Percentiles rank a stretch among this genome's conserved stretches.
These are phyloP conservation scores for Misopates orontium DNA, from an alignment of 257 asterid genomes.

Conservation along the genomic window DNA sequence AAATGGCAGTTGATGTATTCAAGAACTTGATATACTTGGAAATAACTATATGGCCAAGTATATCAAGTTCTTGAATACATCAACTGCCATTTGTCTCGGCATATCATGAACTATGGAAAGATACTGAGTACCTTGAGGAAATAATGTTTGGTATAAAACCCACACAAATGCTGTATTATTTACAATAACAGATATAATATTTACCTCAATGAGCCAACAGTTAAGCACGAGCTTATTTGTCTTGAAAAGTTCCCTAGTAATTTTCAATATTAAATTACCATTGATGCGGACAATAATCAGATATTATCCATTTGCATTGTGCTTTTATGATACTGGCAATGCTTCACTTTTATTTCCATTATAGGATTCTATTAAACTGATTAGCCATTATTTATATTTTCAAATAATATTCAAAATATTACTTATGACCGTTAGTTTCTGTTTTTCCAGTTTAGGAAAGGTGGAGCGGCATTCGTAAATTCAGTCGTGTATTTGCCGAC, in stretches of 20 bases:
- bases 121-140: constrained; percentile 11
- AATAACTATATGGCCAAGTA: background rate
- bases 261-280: too few relatives aligned
- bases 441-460: too few relatives aligned
- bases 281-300: too few relatives aligned
- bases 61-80: background rate
- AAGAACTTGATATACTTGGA: background rate
- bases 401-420: too few relatives aligned
- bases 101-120: constrained; percentile 20
- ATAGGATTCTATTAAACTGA: too few relatives aligned
- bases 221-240: background rate
- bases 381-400: too few relatives aligned
- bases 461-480: too few relatives aligned
- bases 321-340: too few relatives aligned
- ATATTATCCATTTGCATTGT: too few relatives aligned
- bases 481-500: too few relatives aligned
- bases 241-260: constrained; percentile 22
- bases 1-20: background rate
- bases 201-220: constrained; percentile 24
- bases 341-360: too few relatives aligned
- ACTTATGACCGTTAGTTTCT: too few relatives aligned
- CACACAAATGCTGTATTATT: background rate
- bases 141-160: background rate
- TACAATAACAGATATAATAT: background rate
- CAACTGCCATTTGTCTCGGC: background rate